Conservation (phyloP, 2,329 filamentous ascomycete genomes). For the Fonsecaea monophora region DNA sequence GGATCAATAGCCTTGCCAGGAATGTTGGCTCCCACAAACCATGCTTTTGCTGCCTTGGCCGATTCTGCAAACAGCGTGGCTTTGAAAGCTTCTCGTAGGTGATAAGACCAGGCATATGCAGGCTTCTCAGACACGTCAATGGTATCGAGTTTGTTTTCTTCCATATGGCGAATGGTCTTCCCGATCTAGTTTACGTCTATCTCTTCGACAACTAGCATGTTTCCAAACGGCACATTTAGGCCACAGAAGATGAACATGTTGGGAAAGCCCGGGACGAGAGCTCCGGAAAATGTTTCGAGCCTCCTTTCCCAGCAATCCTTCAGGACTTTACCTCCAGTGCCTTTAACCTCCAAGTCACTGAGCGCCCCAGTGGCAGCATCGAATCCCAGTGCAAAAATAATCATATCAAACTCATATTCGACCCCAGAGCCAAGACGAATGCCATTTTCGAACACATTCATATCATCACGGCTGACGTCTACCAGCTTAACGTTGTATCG, state of each 20-base stretch:
- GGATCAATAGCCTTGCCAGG: too few species aligned
- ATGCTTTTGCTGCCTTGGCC: too few species aligned
- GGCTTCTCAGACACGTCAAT: slow-evolving; percentile 1
- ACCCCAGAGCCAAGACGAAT: slow-evolving; percentile 48
- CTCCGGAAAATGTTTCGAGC: slow-evolving; percentile 49
- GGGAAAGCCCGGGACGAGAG: slow-evolving; percentile 50
- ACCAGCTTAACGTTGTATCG: slow-evolving; percentile 55
- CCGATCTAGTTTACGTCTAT: slow-evolving; percentile 17
- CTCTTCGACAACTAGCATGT: slow-evolving; percentile 12
- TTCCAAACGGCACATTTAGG: slow-evolving; percentile 3
- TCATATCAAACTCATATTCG: slow-evolving; percentile 44
- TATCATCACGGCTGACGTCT: slow-evolving; percentile 50
- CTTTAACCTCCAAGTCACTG: slow-evolving; percentile 47
- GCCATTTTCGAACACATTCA: slow-evolving; percentile 50
- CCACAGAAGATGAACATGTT: slow-evolving; percentile 48
- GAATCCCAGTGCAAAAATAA: slow-evolving; percentile 50
- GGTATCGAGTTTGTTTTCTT: neutral
- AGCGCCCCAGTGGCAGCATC: slow-evolving; percentile 49
- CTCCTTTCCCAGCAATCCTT: slow-evolving; percentile 46
- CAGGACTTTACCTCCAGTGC: slow-evolving; percentile 43
- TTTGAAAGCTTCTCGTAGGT: too few species aligned
- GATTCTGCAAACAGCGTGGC: too few species aligned
- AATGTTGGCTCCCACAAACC: too few species aligned
- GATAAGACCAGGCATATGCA: too few species aligned
- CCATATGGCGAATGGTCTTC: neutral